Evolutionary conservation across 2,329 filamentous ascomycete species (phyloP).

Genomic region (Nothopassalora personata): DNA sequence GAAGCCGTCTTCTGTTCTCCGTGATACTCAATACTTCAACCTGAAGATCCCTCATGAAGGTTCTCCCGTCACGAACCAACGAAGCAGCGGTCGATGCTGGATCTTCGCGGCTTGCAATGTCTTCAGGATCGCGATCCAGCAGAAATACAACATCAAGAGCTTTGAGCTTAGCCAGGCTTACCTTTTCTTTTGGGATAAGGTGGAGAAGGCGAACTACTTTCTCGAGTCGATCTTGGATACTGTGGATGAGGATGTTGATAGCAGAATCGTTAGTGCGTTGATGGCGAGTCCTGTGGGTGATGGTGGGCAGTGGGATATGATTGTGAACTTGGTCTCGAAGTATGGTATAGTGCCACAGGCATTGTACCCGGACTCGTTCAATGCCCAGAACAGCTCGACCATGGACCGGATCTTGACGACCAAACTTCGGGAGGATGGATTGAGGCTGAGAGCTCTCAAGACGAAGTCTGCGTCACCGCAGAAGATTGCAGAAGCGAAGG

Average conservation of each 20-base stretch:
- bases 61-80: constrained; percentile 70
- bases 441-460: constrained; percentile 61
- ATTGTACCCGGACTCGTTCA: constrained; percentile 77
- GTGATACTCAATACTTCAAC: constrained; percentile 77
- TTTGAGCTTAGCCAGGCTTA: constrained; percentile 88
- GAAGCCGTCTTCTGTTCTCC: constrained; percentile 57
- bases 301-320: constrained; percentile 95
- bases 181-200: constrained; percentile 89
- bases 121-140: constrained; percentile 83
- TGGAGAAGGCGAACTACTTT: constrained; percentile 88
- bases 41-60: constrained; percentile 77
- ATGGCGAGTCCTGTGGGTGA: constrained; percentile 66
- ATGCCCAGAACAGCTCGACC: constrained; percentile 63
- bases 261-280: constrained; percentile 65
- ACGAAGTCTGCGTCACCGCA: constrained; percentile 32
- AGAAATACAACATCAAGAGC: constrained; percentile 67
- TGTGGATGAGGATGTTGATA: constrained; percentile 62
- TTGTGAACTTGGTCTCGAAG: constrained; percentile 76
- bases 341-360: constrained; percentile 77
- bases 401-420: constrained; percentile 73
- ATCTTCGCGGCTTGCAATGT: constrained; percentile 89
- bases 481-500: constrained; percentile 54
- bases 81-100: constrained; percentile 79
- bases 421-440: constrained; percentile 78
- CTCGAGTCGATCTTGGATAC: constrained; percentile 79